These are phyloP conservation scores for Kondoa malvinella DNA, from an alignment of 768 basidiomycete genomes.

Conservation along the genomic window DNA sequence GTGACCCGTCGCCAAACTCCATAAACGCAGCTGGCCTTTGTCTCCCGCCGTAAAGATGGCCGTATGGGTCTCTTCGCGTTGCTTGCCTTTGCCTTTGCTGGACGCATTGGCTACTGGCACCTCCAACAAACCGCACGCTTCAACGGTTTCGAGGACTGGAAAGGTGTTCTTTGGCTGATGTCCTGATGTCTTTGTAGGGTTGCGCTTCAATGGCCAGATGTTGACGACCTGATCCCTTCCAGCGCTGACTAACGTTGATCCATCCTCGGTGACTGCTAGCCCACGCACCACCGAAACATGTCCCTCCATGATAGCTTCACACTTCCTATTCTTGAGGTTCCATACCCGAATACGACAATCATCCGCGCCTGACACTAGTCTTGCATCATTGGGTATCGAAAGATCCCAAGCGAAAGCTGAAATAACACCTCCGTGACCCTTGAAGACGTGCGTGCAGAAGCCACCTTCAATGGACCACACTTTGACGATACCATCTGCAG, in stretches of 20 bases:
- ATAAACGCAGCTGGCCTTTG: slow-evolving; percentile 65
- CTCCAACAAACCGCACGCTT: slow-evolving; percentile 24
- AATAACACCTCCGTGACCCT: slow-evolving; percentile 94
- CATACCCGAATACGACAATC: slow-evolving; percentile 87
- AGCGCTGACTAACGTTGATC: slow-evolving; percentile 74
- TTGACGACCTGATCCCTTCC: slow-evolving; percentile 84
- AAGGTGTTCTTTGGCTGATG: slow-evolving; percentile 36
- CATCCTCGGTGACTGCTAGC: slow-evolving; percentile 65
- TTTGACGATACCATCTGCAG: slow-evolving; percentile 90
- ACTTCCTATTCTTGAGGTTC: slow-evolving; percentile 60
- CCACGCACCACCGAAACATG: slow-evolving; percentile 89
- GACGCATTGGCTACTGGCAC: slow-evolving; percentile 20
- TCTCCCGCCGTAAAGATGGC: slow-evolving; percentile 72
- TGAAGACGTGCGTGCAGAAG: slow-evolving; percentile 82
- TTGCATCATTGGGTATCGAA: slow-evolving; percentile 38
- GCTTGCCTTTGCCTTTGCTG: slow-evolving; percentile 32
- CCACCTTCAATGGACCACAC: slow-evolving; percentile 83
- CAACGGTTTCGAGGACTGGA: slow-evolving; percentile 28
- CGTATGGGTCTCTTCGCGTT: slow-evolving; percentile 12
- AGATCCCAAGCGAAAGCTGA: slow-evolving; percentile 75
- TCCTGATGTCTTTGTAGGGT: slow-evolving; percentile 31
- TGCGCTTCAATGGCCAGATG: slow-evolving; percentile 59
- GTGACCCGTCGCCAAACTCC: slow-evolving; percentile 56
- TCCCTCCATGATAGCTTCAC: slow-evolving; percentile 66
- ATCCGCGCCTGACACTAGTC: slow-evolving; percentile 70